Conservation (phyloP, 208 protist species). For the Leishmania turanica region DNA sequence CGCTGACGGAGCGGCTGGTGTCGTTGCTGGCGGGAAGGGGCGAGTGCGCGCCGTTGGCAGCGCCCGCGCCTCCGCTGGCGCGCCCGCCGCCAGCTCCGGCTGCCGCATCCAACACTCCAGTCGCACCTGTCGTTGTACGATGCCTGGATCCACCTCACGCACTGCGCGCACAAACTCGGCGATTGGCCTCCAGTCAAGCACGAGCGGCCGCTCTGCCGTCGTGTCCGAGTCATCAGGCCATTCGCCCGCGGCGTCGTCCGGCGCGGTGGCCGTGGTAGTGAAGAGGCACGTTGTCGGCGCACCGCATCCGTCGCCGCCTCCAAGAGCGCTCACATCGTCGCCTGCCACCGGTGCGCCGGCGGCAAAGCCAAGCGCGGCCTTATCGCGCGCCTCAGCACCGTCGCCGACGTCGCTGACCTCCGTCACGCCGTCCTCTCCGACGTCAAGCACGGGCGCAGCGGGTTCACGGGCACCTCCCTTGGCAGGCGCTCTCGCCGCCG, state of each 20-base stretch:
- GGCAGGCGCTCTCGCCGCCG: not conserved
- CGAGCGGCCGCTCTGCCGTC: not conserved
- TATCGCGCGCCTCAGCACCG: not conserved
- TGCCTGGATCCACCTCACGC: slow-evolving; percentile 18
- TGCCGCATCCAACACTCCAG: slow-evolving; percentile 9
- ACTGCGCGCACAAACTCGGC: slow-evolving; percentile 6
- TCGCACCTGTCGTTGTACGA: slow-evolving; percentile 13
- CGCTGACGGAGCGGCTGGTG: not conserved
- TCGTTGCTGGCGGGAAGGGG: not conserved
- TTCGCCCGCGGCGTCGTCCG: not conserved
- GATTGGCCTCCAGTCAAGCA: slow-evolving; percentile 31
- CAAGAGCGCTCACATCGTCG: not conserved
- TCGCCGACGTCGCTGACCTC: not conserved
- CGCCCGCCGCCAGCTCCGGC: not conserved
- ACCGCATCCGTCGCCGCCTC: not conserved
- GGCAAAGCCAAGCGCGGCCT: not conserved
- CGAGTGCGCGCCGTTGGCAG: not conserved
- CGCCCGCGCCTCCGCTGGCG: not conserved
- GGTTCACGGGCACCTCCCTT: not conserved
- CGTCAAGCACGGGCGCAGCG: not conserved
- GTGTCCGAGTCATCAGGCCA: not conserved
- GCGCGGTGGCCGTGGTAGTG: not conserved
- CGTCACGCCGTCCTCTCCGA: slow-evolving; percentile 1
- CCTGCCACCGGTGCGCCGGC: not conserved
- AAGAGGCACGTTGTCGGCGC: not conserved